phyloP scores from a whole-genome alignment of 495 filamentous ascomycete genomes.

The Friedmanniomyces simplex region DNA sequence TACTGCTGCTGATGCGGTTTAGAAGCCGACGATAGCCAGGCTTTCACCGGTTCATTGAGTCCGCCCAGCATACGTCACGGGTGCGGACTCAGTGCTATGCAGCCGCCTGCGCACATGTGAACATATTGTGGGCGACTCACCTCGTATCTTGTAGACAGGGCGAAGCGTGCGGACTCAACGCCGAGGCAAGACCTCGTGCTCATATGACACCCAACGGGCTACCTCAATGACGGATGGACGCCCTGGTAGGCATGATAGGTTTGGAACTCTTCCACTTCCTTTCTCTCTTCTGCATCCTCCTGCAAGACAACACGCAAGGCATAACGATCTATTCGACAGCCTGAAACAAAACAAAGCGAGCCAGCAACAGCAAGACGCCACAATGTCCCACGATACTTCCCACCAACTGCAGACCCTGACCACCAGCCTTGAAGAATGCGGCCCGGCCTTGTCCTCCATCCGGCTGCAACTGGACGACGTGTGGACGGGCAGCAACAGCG shows the following conservation, averaged over 20 bases:
- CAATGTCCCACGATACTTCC: neutral
- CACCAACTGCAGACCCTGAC: neutral
- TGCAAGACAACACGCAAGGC: neutral
- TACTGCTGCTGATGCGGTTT: no score
- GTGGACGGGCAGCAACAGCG: neutral
- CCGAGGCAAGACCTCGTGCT: neutral
- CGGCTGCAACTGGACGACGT: neutral
- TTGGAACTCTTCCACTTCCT: neutral
- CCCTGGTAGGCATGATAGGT: neutral
- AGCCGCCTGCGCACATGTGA: no score
- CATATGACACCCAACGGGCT: neutral
- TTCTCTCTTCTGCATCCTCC: neutral
- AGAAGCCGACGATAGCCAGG: no score
- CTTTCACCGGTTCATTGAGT: no score
- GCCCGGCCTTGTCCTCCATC: neutral
- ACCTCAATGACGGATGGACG: neutral
- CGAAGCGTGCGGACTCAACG: neutral
- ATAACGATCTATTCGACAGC: neutral
- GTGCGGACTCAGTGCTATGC: no score
- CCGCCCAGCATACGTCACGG: no score
- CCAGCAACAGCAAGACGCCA: neutral
- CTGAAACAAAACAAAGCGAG: neutral
- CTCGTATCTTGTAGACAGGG: neutral
- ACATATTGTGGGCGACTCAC: no score
- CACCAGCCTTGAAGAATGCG: neutral